These are phyloP conservation scores for Globisporangium abappressorium DNA, from an alignment of 352 stramenopile species.

Conservation along the genomic window DNA sequence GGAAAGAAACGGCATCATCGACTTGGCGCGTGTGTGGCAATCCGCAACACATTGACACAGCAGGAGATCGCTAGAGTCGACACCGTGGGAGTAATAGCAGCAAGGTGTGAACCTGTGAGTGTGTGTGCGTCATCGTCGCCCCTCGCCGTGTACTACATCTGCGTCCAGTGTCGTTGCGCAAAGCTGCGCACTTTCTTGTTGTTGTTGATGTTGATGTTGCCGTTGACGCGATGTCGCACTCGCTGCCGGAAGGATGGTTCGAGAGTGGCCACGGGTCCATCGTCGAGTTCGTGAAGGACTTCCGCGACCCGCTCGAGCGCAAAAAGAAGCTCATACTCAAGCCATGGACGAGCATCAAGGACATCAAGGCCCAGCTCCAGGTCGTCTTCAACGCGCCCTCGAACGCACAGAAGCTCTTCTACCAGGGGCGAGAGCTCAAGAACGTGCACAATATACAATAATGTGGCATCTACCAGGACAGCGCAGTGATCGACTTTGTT, in stretches of 20 bases:
- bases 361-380: constrained; percentile 87
- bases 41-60: background rate
- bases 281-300: constrained; percentile 72
- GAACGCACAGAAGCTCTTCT: constrained; percentile 81
- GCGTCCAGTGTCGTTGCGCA: background rate
- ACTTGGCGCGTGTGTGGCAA: background rate
- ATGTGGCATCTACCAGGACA: constrained; percentile 82
- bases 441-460: constrained; percentile 82
- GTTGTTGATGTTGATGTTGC: background rate
- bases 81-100: background rate
- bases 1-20: background rate
- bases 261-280: constrained; percentile 73
- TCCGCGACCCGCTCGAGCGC: constrained; percentile 72
- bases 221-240: constrained; percentile 45
- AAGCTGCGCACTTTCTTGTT: background rate
- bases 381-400: constrained; percentile 79
- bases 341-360: constrained; percentile 80
- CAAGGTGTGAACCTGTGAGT: background rate
- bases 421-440: constrained; percentile 77
- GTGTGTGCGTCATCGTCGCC: background rate
- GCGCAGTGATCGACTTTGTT: constrained; percentile 77
- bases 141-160: background rate
- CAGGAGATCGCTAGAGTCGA: too few species aligned
- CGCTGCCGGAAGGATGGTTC: constrained; percentile 70
- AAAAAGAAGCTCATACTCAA: constrained; percentile 82